phyloP scores from a whole-genome alignment of 2,329 filamentous ascomycete species.

The Tolypocladium tundrense region DNA sequence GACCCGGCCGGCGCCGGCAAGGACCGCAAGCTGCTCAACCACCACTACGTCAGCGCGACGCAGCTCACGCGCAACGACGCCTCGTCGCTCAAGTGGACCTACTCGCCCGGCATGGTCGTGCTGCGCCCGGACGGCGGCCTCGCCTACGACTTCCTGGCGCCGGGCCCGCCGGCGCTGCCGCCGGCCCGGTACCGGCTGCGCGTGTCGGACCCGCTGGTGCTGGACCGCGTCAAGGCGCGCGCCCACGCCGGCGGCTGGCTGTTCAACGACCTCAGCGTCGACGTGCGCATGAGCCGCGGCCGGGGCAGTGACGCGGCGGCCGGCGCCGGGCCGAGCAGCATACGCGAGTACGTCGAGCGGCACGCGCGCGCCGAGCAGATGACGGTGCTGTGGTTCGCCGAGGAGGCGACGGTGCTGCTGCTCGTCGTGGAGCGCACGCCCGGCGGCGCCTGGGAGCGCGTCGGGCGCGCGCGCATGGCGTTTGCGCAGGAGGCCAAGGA shows the following conservation, averaged over 20 bases:
- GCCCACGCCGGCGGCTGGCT: slow-evolving; percentile 20
- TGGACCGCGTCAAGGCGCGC: slow-evolving; percentile 23
- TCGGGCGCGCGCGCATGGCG: slow-evolving; percentile 24
- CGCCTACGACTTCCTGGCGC: slow-evolving; percentile 19
- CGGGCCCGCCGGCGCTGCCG: slow-evolving; percentile 11
- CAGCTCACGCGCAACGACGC: slow-evolving; percentile 22
- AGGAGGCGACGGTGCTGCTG: slow-evolving; percentile 22
- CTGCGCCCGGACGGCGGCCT: slow-evolving; percentile 17
- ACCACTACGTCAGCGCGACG: slow-evolving; percentile 24
- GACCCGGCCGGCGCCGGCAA: slow-evolving; percentile 17
- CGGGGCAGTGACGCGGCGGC: slow-evolving; percentile 3
- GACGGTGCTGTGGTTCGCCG: slow-evolving; percentile 25
- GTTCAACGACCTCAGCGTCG: slow-evolving; percentile 24
- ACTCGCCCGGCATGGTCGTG: slow-evolving; percentile 21
- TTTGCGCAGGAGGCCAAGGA: slow-evolving; percentile 22
- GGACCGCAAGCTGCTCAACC: slow-evolving; percentile 20
- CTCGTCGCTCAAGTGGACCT: slow-evolving; percentile 20
- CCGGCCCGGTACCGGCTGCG: slow-evolving; percentile 18
- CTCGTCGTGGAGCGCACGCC: slow-evolving; percentile 19
- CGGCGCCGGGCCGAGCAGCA: slow-evolving; percentile 7
- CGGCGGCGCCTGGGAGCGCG: slow-evolving; percentile 18
- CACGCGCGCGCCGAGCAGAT: slow-evolving; percentile 24
- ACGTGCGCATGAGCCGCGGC: slow-evolving; percentile 20
- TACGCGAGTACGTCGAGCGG: slow-evolving; percentile 21
- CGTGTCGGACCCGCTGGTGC: slow-evolving; percentile 20